These are phyloP conservation scores for Persicaria maculosa DNA, from an alignment of 148 eudicot genomes.

Conservation along the genomic window DNA sequence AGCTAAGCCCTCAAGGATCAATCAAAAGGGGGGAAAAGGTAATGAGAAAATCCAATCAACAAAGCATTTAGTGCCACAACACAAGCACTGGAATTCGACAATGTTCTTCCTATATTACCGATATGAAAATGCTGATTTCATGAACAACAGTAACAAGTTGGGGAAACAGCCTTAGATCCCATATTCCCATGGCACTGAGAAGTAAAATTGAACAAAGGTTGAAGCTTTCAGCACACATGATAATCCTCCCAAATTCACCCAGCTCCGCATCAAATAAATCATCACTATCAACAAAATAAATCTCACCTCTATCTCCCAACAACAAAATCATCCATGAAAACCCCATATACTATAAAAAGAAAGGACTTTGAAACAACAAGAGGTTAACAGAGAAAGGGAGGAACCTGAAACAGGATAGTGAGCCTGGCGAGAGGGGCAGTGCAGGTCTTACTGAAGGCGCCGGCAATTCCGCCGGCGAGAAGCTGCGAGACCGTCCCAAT, in stretches of 20 bases:
- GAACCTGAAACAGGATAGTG: conserved; percentile 65
- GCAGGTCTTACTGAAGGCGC: conserved; percentile 74
- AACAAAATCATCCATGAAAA: neutral
- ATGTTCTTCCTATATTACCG: neutral
- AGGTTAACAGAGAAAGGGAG: neutral
- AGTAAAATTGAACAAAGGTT: neutral
- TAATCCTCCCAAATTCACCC: neutral
- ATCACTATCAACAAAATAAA: neutral
- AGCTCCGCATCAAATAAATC: neutral
- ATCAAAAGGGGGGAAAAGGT: neutral
- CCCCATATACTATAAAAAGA: neutral
- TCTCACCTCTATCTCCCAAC: neutral
- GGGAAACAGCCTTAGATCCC: neutral
- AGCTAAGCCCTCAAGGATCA: neutral
- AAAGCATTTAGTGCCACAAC: neutral
- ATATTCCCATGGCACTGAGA: too few species aligned
- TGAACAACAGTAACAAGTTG: neutral
- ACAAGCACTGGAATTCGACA: neutral
- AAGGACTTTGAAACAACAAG: neutral
- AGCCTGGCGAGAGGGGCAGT: conserved; percentile 73
- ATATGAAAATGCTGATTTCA: neutral
- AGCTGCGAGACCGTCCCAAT: conserved; percentile 56
- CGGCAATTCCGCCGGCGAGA: conserved; percentile 66
- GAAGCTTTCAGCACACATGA: neutral
- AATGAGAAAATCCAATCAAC: neutral